Percentiles rank a stretch among this genome's conserved stretches.
Evolutionary conservation across 2,329 filamentous ascomycete genomes (phyloP).

Genomic region (Teratosphaeria gauchensis): DNA sequence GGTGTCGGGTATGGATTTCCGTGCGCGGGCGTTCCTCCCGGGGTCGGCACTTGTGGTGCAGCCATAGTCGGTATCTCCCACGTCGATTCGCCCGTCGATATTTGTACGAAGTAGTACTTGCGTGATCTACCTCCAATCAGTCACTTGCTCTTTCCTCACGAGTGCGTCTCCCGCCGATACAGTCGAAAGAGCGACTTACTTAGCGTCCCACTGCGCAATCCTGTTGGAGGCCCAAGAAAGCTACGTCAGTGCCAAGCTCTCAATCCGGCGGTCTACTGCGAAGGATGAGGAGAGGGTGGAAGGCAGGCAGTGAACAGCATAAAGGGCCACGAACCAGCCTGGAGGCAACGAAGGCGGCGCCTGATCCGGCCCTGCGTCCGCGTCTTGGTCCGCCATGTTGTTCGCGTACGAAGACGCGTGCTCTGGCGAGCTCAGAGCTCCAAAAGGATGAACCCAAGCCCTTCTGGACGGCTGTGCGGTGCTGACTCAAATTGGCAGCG

Average conservation of each 20-base stretch:
- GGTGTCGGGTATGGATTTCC: conserved; percentile 27
- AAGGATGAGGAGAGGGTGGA: conserved; percentile 1
- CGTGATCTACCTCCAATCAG: conserved; percentile 22
- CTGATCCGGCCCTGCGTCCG: conserved; percentile 30
- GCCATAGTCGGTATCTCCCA: conserved; percentile 31
- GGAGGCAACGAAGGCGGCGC: conserved; percentile 29
- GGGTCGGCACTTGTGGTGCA: conserved; percentile 29
- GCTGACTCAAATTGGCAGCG: not conserved
- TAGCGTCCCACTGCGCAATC: conserved; percentile 34
- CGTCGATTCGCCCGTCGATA: conserved; percentile 32
- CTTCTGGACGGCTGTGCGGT: not conserved
- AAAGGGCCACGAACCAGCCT: conserved; percentile 25
- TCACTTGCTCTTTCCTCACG: not conserved
- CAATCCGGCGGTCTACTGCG: not conserved
- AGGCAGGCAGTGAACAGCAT: conserved; percentile 4
- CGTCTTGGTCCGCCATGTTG: conserved; percentile 22
- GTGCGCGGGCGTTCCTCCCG: conserved; percentile 28
- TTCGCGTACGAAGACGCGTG: not conserved
- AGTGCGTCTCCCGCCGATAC: not conserved
- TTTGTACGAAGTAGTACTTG: conserved; percentile 35
- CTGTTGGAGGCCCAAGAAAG: conserved; percentile 16
- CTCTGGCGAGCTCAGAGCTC: not conserved
- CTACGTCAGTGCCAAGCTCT: conserved; percentile 26
- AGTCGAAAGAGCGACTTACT: conserved; percentile 18
- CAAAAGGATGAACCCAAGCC: not conserved